Evolutionary conservation across 495 filamentous ascomycete species (phyloP), one percentile per base, ranked within the genome.

Genomic region (Xylaria longipes): DNA sequence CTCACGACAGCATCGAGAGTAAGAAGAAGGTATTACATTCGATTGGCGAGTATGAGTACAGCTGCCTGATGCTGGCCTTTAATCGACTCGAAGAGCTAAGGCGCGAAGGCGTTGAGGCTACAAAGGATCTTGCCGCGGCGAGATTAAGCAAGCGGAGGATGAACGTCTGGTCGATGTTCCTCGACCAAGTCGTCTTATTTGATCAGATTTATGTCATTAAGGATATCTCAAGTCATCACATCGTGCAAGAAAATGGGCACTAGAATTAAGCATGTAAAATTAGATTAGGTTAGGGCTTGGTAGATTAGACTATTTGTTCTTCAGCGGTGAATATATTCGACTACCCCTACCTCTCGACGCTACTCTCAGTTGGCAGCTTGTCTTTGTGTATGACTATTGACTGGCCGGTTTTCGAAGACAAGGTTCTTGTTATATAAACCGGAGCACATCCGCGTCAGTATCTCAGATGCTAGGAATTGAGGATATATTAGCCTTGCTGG

Each of bases 121-220:
- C 58, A 1, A 70, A 70, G 29, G 69, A 71, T 29, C 37, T 71
- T 22, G 61, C 69, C 22, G 69, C 61, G 0, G 62, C 61, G 2
- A 57, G 69, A 25, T 66, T 71, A 39, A 65, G 61, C 37, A 65
- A 58, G 65, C 70, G 66, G 57, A 54, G 71, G 25, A 58, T 67
- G 56, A 54, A 60, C 17, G 27, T 68, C 15, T 70, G 70, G 65
- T 54, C 58, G 33, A 71, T 82, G 14, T 83, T 84, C 71, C 60
- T 81, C 45, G 74, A 80, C 73, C 79, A 81, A 43, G 80, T 80
- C 29, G 79, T 84, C 63, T 56, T 82, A n/a, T 84, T 78, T 73
- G 82, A 79, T 35, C 81, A 82, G 74, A 80, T 82, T 60, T 82
- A 82, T 68, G 76, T 83, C 45, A 77, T 74, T 14, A 63, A 75